Conservation (phyloP, 352 stramenopile genomes). For the Blastocystis sp. region DNA sequence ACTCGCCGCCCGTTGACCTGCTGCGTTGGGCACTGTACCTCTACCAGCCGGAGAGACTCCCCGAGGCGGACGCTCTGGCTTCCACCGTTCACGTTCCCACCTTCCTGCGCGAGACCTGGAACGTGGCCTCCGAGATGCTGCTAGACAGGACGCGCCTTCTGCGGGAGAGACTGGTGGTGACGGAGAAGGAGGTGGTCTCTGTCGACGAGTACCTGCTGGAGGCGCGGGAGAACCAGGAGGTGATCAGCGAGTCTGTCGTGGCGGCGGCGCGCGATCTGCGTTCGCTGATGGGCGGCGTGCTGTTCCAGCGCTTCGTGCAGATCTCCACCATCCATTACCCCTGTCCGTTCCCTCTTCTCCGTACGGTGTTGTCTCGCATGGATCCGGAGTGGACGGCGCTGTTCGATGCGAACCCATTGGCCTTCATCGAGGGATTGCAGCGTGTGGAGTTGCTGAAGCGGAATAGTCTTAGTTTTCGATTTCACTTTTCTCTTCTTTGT, state of each 20-base stretch:
- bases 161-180: background rate
- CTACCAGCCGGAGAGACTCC: background rate
- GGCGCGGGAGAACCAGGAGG: background rate
- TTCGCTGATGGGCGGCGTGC: background rate
- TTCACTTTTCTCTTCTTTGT: background rate
- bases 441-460: background rate
- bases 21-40: background rate
- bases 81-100: background rate
- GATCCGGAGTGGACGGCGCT: conserved; percentile 10
- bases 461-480: background rate
- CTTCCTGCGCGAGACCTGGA: background rate
- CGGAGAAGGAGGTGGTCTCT: background rate
- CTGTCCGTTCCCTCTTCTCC: background rate
- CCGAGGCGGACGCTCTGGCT: background rate
- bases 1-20: background rate
- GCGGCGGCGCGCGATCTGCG: background rate
- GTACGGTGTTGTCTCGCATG: background rate
- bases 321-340: conserved; percentile 21
- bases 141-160: background rate
- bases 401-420: background rate
- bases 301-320: background rate
- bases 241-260: background rate
- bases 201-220: background rate
- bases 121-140: too few relatives aligned
- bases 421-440: background rate